Evolutionary conservation across 805 yeast genomes (phyloP).

Genomic region (Cyberlindnera euphorbiae): DNA sequence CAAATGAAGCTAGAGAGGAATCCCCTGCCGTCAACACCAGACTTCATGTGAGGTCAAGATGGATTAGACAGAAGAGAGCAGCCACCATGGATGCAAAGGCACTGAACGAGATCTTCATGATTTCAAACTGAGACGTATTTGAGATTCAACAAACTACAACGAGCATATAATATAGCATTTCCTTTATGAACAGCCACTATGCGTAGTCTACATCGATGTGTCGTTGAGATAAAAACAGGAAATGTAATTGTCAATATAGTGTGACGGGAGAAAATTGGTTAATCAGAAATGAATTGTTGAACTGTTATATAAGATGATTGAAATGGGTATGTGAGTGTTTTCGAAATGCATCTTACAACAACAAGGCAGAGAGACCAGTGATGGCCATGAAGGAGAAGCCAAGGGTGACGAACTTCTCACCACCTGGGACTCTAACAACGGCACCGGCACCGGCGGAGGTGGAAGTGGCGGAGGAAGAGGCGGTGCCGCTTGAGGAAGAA

Average conservation of each 20-base stretch:
- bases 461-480: constrained; percentile 23
- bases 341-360: constrained; percentile 31
- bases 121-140: too few relatives aligned
- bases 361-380: constrained; percentile 35
- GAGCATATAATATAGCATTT: neutral
- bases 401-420: constrained; percentile 29
- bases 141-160: constrained; percentile 16
- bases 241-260: too few relatives aligned
- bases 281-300: too few relatives aligned
- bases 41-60: constrained; percentile 73
- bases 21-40: constrained; percentile 44
- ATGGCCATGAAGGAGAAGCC: constrained; percentile 29
- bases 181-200: neutral
- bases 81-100: constrained; percentile 89
- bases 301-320: neutral
- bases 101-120: constrained; percentile 89
- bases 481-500: constrained; percentile 6
- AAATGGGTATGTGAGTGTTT: too few relatives aligned
- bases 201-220: too few relatives aligned
- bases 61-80: constrained; percentile 87
- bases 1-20: constrained; percentile 29
- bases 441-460: constrained; percentile 21
- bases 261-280: too few relatives aligned
- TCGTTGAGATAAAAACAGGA: too few relatives aligned
- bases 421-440: constrained; percentile 25